These are phyloP conservation scores for Cladophialophora yegresii DNA, from an alignment of 2,329 filamentous ascomycete species.

Conservation along the genomic window DNA sequence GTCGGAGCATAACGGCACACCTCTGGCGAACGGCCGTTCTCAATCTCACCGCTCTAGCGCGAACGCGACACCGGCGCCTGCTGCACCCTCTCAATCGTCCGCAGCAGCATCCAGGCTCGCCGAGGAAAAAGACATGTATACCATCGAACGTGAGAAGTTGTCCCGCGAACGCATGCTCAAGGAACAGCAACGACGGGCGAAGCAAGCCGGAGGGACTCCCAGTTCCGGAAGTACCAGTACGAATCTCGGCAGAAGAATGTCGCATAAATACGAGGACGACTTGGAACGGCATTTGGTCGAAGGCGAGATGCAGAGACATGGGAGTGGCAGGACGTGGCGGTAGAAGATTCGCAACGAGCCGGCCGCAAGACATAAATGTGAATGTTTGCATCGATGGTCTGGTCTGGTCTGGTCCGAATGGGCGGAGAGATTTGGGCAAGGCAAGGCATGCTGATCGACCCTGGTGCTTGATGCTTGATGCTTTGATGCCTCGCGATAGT, in stretches of 20 bases:
- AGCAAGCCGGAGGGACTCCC: slow-evolving; percentile 17
- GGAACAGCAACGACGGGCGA: slow-evolving; percentile 62
- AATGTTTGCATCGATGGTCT: neutral
- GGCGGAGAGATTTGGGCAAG: no score
- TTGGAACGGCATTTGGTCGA: slow-evolving; percentile 45
- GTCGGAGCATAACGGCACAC: slow-evolving; percentile 28
- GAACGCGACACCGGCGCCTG: slow-evolving; percentile 21
- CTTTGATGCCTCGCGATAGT: no score
- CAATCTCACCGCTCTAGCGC: slow-evolving; percentile 32
- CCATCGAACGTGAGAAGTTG: slow-evolving; percentile 71
- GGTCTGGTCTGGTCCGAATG: neutral
- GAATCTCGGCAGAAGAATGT: slow-evolving; percentile 40
- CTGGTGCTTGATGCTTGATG: no score
- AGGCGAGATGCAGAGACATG: slow-evolving; percentile 39
- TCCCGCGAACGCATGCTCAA: slow-evolving; percentile 63
- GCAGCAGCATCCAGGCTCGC: slow-evolving; percentile 1
- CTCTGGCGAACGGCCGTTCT: slow-evolving; percentile 35
- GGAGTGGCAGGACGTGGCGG: slow-evolving; percentile 37
- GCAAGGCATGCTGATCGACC: no score
- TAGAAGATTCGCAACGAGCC: slow-evolving; percentile 10
- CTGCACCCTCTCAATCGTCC: neutral
- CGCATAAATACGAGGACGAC: slow-evolving; percentile 55
- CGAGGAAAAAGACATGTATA: slow-evolving; percentile 60
- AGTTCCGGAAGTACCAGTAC: slow-evolving; percentile 38
- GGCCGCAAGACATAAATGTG: neutral